Conservation (phyloP, 2,329 filamentous ascomycete species). For the Paramyrothecium roridum region DNA sequence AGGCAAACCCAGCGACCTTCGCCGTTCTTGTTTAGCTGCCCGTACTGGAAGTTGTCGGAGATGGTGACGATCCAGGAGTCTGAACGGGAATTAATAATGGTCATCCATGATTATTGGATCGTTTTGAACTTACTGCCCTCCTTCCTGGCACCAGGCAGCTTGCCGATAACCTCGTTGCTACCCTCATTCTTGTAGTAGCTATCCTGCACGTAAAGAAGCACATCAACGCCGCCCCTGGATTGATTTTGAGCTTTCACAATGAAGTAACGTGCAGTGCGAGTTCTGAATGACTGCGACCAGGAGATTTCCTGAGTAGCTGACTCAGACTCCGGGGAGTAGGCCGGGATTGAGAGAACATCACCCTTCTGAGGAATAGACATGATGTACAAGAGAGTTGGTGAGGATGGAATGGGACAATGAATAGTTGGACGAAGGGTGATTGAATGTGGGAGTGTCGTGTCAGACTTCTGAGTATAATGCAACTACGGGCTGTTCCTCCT, state of each 20-base stretch:
- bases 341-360: conserved; percentile 7
- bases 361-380: conserved; percentile 11
- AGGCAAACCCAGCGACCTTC: conserved; percentile 11
- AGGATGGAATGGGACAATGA: background rate
- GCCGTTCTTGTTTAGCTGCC: conserved; percentile 12
- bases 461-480: too few relatives aligned
- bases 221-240: conserved; percentile 6
- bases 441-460: too few relatives aligned
- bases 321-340: conserved; percentile 8
- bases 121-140: conserved; percentile 8
- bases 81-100: background rate
- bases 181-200: conserved; percentile 10
- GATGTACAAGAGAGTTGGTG: background rate
- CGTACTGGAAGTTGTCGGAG: conserved; percentile 13
- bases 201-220: conserved; percentile 12
- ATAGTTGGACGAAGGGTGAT: too few relatives aligned
- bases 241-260: conserved; percentile 9
- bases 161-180: conserved; percentile 11
- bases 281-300: conserved; percentile 10
- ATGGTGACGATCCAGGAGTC: conserved; percentile 8
- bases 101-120: background rate
- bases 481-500: too few relatives aligned
- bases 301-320: conserved; percentile 5
- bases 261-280: conserved; percentile 10
- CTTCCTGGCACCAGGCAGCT: conserved; percentile 3